phyloP scores from a whole-genome alignment of 1,284 basidiomycete genomes.

The Rhizopogon parksii region DNA sequence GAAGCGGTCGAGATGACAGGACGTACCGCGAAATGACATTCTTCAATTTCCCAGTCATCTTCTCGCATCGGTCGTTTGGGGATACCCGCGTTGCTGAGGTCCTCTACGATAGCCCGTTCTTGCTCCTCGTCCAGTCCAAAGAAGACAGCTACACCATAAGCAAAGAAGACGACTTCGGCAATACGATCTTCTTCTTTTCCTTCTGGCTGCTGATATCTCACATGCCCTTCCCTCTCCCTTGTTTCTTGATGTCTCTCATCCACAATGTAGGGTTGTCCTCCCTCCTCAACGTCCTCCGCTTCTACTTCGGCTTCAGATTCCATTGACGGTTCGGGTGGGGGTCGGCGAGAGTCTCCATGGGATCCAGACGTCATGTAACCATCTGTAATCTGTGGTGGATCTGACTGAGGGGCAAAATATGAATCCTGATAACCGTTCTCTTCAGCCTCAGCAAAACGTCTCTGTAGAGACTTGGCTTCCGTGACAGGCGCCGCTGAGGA shows the following conservation, averaged over 20 bases:
- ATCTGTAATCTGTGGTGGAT: slow-evolving; percentile 31
- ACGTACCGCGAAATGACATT: slow-evolving; percentile 78
- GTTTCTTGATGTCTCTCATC: neutral
- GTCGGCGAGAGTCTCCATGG: slow-evolving; percentile 7
- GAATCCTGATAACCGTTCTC: slow-evolving; percentile 85
- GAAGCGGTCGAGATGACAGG: neutral
- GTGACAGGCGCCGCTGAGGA: slow-evolving; percentile 66
- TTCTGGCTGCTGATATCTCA: slow-evolving; percentile 12
- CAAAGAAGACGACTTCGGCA: slow-evolving; percentile 85
- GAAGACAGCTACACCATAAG: slow-evolving; percentile 83
- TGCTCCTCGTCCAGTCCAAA: slow-evolving; percentile 76
- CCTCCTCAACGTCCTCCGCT: neutral
- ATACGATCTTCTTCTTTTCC: slow-evolving; percentile 39
- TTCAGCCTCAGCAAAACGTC: slow-evolving; percentile 78
- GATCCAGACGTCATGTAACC: slow-evolving; percentile 47
- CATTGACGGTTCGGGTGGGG: neutral
- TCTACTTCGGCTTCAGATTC: slow-evolving; percentile 17
- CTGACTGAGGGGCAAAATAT: slow-evolving; percentile 53
- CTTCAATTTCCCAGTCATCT: slow-evolving; percentile 83
- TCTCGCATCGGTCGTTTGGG: slow-evolving; percentile 56
- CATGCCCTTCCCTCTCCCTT: neutral
- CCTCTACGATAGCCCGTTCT: slow-evolving; percentile 76
- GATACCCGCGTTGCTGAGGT: slow-evolving; percentile 67
- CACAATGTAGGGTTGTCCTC: neutral
- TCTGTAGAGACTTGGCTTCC: slow-evolving; percentile 53